Percentiles rank a stretch among this genome's conserved stretches.
phyloP scores from a whole-genome alignment of 371 early-diverging fungal genomes.

The Zancudomyces culisetae region DNA sequence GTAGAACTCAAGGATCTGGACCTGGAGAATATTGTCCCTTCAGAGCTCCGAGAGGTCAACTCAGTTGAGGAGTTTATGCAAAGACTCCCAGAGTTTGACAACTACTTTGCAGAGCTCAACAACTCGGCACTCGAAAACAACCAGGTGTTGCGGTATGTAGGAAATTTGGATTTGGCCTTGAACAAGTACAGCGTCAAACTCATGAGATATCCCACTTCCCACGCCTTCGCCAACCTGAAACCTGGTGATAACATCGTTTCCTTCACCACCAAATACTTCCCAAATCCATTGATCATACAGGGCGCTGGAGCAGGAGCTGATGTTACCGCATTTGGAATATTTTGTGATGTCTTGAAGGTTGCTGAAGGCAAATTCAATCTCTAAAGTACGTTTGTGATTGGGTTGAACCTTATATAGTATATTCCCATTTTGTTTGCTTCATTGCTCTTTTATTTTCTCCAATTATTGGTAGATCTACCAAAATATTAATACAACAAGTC shows the following conservation, averaged over 20 bases:
- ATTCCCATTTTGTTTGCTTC: too few species aligned
- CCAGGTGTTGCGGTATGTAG: constrained; percentile 84
- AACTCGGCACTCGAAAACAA: constrained; percentile 43
- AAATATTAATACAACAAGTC: too few species aligned
- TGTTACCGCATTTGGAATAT: constrained; percentile 93
- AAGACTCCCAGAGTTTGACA: constrained; percentile 64
- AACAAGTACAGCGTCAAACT: constrained; percentile 59
- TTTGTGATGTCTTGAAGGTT: constrained; percentile 69
- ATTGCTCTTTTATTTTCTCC: too few species aligned
- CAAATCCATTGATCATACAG: constrained; percentile 82
- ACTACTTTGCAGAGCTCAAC: constrained; percentile 58
- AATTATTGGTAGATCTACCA: too few species aligned
- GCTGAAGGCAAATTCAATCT: too few species aligned
- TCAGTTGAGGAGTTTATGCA: constrained; percentile 66
- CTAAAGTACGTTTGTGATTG: too few species aligned
- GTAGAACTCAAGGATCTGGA: constrained; percentile 51
- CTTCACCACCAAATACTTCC: constrained; percentile 83
- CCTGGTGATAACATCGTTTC: constrained; percentile 94
- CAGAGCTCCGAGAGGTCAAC: constrained; percentile 43
- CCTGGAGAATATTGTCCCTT: constrained; percentile 90
- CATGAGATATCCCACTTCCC: constrained; percentile 57
- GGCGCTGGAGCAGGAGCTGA: constrained; percentile 93
- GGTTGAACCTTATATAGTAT: too few species aligned
- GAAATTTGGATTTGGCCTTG: constrained; percentile 55
- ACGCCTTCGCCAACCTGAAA: constrained; percentile 87